phyloP scores from a whole-genome alignment of 2,329 filamentous ascomycete species.

The Xylariales sp. region DNA sequence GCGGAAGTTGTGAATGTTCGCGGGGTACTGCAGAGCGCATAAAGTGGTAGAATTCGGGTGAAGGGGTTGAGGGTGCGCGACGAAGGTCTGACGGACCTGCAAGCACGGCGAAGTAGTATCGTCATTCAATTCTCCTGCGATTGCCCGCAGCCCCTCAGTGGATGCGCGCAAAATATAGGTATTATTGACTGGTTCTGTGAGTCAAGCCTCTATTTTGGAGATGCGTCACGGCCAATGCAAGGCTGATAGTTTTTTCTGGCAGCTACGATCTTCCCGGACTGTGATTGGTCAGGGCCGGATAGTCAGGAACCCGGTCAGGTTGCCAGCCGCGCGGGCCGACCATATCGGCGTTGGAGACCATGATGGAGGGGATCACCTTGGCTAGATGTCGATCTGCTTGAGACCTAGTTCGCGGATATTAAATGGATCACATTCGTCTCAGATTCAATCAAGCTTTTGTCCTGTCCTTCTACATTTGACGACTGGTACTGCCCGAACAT shows the following conservation, averaged over 20 bases:
- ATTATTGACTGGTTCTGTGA: constrained; percentile 6
- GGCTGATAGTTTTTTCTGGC: constrained; percentile 8
- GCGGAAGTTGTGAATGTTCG: constrained; percentile 7
- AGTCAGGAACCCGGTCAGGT: background rate
- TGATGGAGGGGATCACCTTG: too few species aligned
- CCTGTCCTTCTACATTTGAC: too few species aligned
- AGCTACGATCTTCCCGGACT: background rate
- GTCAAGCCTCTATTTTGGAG: constrained; percentile 8
- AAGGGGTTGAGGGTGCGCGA: background rate
- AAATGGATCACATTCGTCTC: too few species aligned
- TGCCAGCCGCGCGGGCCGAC: background rate
- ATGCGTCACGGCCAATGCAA: constrained; percentile 10
- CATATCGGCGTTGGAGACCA: background rate
- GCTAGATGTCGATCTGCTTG: too few species aligned
- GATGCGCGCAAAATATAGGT: constrained; percentile 7
- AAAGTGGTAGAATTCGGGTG: constrained; percentile 5
- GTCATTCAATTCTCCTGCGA: constrained; percentile 13
- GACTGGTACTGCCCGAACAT: too few species aligned
- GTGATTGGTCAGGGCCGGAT: background rate
- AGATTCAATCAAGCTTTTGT: too few species aligned
- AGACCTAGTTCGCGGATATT: too few species aligned
- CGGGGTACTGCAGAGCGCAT: constrained; percentile 8
- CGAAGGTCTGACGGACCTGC: constrained; percentile 4
- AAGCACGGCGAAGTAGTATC: constrained; percentile 10
- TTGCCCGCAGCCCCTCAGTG: constrained; percentile 7